Percentiles rank a stretch among this genome's conserved stretches.
These are phyloP conservation scores for Aspergillus biplanus DNA, from an alignment of 495 filamentous ascomycete species.

Conservation along the genomic window DNA sequence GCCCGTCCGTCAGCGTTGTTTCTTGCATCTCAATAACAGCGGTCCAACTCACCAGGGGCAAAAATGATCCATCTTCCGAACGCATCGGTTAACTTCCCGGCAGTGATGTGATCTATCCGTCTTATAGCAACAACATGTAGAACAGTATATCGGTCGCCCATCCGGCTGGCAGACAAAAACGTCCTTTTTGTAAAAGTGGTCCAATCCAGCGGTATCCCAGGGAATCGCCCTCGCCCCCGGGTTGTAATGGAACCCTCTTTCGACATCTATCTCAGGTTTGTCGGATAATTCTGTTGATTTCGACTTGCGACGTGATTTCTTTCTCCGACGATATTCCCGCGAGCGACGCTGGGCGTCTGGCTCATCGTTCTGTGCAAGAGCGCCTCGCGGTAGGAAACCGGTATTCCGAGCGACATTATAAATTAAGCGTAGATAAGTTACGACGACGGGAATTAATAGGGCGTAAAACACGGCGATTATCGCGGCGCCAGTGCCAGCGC, in stretches of 20 bases:
- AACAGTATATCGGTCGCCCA: slow-evolving; percentile 81
- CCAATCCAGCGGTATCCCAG: slow-evolving; percentile 39
- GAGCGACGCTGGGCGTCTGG: slow-evolving; percentile 20
- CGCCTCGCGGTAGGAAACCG: slow-evolving; percentile 68
- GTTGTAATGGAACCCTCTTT: slow-evolving; percentile 28
- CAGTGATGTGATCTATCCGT: slow-evolving; percentile 85
- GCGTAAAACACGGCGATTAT: slow-evolving; percentile 73
- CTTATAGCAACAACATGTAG: slow-evolving; percentile 79
- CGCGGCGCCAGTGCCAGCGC: slow-evolving; percentile 61
- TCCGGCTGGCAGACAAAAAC: slow-evolving; percentile 80
- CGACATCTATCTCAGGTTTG: slow-evolving; percentile 29
- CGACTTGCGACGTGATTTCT: slow-evolving; percentile 25
- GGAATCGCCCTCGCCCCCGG: slow-evolving; percentile 29
- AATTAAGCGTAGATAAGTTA: slow-evolving; percentile 70
- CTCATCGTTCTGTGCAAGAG: slow-evolving; percentile 25
- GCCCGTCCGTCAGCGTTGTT: slow-evolving; percentile 24
- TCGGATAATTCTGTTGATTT: slow-evolving; percentile 31
- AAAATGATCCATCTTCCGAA: slow-evolving; percentile 90
- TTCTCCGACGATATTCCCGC: slow-evolving; percentile 21
- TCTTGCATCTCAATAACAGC: not conserved
- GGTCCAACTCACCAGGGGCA: slow-evolving; percentile 74
- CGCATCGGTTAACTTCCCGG: slow-evolving; percentile 77
- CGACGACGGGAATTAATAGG: slow-evolving; percentile 65
- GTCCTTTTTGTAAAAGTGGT: slow-evolving; percentile 74
- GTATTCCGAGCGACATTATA: slow-evolving; percentile 67